Percentiles rank a stretch among this genome's conserved stretches.
Evolutionary conservation across 169 alveolate species (phyloP).

Genomic region (Plasmodium cynomolgi): DNA sequence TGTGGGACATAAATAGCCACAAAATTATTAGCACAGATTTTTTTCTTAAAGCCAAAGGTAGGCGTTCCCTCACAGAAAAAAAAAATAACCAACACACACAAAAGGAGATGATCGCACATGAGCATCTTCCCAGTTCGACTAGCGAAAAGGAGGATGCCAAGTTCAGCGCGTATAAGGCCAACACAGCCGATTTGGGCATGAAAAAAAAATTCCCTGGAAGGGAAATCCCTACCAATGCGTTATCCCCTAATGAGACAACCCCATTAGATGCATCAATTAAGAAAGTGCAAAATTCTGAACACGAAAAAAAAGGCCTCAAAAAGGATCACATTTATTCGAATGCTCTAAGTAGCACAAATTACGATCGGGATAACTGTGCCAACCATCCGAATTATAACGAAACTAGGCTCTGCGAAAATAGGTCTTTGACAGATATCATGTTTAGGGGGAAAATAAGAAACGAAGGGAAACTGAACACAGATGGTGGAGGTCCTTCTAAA

Average conservation of each 20-base stretch:
- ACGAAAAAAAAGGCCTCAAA: background rate
- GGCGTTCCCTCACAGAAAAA: conserved; percentile 3
- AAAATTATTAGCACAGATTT: background rate
- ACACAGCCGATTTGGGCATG: conserved; percentile 9
- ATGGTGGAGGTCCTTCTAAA: background rate
- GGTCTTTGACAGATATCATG: conserved; percentile 1
- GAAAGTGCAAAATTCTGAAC: background rate
- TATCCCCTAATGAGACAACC: background rate
- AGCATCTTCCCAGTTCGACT: background rate
- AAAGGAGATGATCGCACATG: background rate
- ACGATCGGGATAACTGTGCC: background rate
- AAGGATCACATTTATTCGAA: background rate
- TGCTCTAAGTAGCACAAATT: background rate
- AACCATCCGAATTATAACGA: background rate
- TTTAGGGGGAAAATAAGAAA: background rate
- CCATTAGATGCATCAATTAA: background rate
- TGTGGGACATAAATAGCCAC: conserved; percentile 5
- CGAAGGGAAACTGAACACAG: background rate
- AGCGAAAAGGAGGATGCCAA: background rate
- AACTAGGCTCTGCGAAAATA: background rate
- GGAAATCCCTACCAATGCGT: background rate
- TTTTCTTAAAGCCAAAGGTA: conserved; percentile 5
- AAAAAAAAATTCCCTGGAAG: background rate
- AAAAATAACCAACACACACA: background rate
- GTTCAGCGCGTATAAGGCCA: background rate